Conservation (phyloP, 2,329 filamentous ascomycete genomes). For the Trichoderma guizhouense region DNA sequence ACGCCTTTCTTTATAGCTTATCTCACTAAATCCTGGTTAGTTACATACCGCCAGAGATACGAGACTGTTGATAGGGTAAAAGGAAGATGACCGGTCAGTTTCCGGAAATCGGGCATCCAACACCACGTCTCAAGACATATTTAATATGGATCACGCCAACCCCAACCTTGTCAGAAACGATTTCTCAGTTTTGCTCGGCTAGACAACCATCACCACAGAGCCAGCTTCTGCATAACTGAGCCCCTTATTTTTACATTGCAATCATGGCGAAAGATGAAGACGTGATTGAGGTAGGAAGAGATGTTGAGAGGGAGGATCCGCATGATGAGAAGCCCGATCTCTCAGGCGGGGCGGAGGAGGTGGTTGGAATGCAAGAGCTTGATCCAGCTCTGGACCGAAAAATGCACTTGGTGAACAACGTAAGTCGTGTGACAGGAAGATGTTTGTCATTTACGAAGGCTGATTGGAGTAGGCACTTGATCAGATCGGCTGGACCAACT, state of each 20-base stretch:
- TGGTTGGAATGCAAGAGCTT: slow-evolving; percentile 9
- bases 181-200: neutral
- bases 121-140: neutral
- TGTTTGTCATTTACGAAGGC: neutral
- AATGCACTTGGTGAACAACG: slow-evolving; percentile 22
- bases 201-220: neutral
- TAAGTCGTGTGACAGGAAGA: neutral
- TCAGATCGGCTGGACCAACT: slow-evolving; percentile 50
- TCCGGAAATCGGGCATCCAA: neutral
- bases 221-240: neutral
- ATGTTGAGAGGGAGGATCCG: neutral
- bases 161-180: neutral
- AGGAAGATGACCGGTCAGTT: neutral
- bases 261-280: slow-evolving; percentile 2
- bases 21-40: neutral
- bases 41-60: neutral
- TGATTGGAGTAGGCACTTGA: slow-evolving; percentile 35
- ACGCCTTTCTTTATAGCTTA: neutral
- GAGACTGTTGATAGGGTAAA: neutral
- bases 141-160: neutral
- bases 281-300: neutral
- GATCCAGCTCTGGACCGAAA: slow-evolving; percentile 17
- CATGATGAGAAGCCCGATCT: neutral
- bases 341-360: neutral
- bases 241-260: neutral